Evolutionary conservation across 2,329 filamentous ascomycete genomes (phyloP).

Genomic region (Sclerotinia trifoliorum): DNA sequence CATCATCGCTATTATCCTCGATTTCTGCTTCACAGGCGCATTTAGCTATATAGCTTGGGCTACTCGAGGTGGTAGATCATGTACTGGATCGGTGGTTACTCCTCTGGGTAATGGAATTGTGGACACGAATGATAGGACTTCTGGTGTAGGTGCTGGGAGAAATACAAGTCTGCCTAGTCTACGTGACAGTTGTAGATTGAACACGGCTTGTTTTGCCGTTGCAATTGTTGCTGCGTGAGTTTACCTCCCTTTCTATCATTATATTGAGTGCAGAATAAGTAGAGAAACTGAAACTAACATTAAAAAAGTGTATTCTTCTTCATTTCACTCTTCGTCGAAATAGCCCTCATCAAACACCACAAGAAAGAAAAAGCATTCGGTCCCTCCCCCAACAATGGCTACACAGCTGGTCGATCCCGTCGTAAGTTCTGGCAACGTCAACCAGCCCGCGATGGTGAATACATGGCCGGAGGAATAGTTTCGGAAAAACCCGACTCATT

Average conservation of each 20-base stretch:
- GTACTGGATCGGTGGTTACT: slow-evolving; percentile 62
- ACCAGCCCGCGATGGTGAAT: slow-evolving; percentile 29
- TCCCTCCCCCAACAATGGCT: slow-evolving; percentile 63
- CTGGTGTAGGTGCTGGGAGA: slow-evolving; percentile 48
- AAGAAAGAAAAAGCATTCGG: slow-evolving; percentile 72
- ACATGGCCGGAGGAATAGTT: slow-evolving; percentile 28
- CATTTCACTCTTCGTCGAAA: slow-evolving; percentile 66
- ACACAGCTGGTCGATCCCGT: slow-evolving; percentile 58
- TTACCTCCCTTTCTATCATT: not conserved
- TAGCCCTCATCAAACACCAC: slow-evolving; percentile 67
- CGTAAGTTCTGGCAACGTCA: slow-evolving; percentile 41
- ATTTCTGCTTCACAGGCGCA: slow-evolving; percentile 70
- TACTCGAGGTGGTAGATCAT: slow-evolving; percentile 69
- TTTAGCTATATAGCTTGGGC: slow-evolving; percentile 81
- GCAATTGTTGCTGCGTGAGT: slow-evolving; percentile 73
- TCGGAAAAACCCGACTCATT: slow-evolving; percentile 40
- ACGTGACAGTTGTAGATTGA: slow-evolving; percentile 68
- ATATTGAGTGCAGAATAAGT: not conserved
- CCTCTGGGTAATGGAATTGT: slow-evolving; percentile 66
- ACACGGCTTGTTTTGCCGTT: slow-evolving; percentile 75
- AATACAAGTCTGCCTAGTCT: slow-evolving; percentile 44
- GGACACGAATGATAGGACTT: slow-evolving; percentile 46
- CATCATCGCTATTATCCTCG: slow-evolving; percentile 69
- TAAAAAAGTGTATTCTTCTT: slow-evolving; percentile 68
- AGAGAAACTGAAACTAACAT: slow-evolving; percentile 14